Percentiles rank a stretch among this genome's conserved stretches.
Evolutionary conservation across 2,329 filamentous ascomycete genomes (phyloP).

Genomic region (Triangularia verruculosa): DNA sequence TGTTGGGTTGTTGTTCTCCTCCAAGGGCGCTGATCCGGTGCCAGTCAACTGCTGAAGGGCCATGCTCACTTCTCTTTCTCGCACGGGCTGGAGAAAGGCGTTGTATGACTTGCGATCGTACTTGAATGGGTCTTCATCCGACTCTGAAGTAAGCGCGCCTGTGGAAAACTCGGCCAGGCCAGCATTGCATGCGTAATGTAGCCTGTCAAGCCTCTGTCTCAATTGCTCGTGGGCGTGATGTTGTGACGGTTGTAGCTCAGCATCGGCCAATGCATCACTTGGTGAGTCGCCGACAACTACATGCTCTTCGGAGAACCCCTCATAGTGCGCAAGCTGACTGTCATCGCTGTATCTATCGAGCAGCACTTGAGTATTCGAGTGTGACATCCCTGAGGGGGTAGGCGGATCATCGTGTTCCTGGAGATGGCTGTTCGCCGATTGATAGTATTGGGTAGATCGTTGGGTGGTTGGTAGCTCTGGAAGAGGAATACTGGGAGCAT

Average conservation of each 20-base stretch:
- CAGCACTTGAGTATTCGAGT: slow-evolving; percentile 5
- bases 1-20: neutral
- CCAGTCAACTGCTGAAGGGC: slow-evolving; percentile 36
- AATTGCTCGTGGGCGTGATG: neutral
- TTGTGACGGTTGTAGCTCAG: neutral
- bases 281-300: neutral
- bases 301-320: neutral
- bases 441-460: neutral
- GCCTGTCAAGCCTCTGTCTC: neutral
- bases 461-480: slow-evolving; percentile 2
- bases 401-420: neutral
- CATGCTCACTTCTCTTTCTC: slow-evolving; percentile 44
- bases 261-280: neutral
- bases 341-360: slow-evolving; percentile 5
- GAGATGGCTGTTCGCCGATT: neutral
- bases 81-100: slow-evolving; percentile 37
- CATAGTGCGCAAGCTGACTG: neutral
- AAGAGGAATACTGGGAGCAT: slow-evolving; percentile 8
- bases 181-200: neutral
- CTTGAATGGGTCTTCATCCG: slow-evolving; percentile 44
- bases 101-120: slow-evolving; percentile 43
- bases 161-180: slow-evolving; percentile 31
- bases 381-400: slow-evolving; percentile 1
- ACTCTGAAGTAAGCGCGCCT: slow-evolving; percentile 32
- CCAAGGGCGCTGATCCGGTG: neutral